phyloP scores from a whole-genome alignment of 2,329 filamentous ascomycete genomes.

The Hymenoscyphus scutula region DNA sequence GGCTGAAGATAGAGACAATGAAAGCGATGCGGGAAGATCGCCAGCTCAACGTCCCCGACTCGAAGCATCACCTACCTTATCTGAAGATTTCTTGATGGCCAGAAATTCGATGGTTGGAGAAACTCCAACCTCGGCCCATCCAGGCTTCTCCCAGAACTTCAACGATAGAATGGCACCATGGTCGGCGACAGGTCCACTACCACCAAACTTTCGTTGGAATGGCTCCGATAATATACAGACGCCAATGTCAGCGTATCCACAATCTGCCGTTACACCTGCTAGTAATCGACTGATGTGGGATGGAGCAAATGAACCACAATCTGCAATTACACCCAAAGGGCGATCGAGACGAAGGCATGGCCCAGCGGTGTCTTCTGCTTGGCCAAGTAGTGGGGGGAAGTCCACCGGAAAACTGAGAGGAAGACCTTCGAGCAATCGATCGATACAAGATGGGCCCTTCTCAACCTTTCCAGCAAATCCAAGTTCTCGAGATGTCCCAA shows the following conservation, averaged over 20 bases:
- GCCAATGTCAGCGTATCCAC: conserved; percentile 67
- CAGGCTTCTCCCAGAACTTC: conserved; percentile 28
- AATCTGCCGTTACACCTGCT: conserved; percentile 72
- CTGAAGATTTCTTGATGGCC: conserved; percentile 41
- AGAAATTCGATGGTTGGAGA: conserved; percentile 38
- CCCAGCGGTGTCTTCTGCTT: conserved; percentile 86
- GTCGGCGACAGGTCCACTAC: conserved; percentile 27
- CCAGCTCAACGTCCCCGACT: conserved; percentile 61
- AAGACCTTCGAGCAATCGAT: conserved; percentile 71
- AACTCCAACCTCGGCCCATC: conserved; percentile 42
- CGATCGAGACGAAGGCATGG: conserved; percentile 67
- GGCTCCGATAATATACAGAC: conserved; percentile 54
- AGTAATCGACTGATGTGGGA: conserved; percentile 43
- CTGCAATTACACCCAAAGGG: conserved; percentile 66
- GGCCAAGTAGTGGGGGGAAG: conserved; percentile 65
- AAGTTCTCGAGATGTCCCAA: conserved; percentile 45
- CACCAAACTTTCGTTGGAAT: conserved; percentile 38
- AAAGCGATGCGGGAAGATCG: conserved; percentile 50
- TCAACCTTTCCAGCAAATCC: conserved; percentile 67
- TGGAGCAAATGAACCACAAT: conserved; percentile 62
- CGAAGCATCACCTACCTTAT: conserved; percentile 46
- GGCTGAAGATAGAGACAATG: conserved; percentile 53
- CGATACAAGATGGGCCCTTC: conserved; percentile 64
- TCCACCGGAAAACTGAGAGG: conserved; percentile 72
- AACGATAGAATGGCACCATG: conserved; percentile 30